Conservation (phyloP, 2,329 filamentous ascomycete species). For the Trichocomaceae sp. region DNA sequence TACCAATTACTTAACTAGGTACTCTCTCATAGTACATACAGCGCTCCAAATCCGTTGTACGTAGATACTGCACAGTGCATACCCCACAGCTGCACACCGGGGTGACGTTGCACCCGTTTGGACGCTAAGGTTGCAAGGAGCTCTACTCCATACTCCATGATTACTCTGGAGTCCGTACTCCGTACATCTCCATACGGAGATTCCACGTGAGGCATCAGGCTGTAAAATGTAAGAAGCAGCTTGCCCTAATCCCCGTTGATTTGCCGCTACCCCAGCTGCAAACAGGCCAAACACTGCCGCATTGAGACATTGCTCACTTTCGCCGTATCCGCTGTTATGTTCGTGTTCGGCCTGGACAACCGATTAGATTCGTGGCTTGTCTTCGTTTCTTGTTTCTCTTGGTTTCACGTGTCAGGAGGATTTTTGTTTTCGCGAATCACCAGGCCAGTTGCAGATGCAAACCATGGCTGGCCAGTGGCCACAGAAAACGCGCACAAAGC, state of each 20-base stretch:
- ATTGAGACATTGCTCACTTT: neutral
- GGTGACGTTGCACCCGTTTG: slow-evolving; percentile 5
- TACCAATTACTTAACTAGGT: no score
- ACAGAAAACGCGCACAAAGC: neutral
- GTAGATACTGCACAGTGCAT: neutral
- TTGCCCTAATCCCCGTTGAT: neutral
- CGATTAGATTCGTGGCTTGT: neutral
- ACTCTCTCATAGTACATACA: neutral
- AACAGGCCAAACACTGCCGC: neutral
- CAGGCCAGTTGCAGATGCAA: neutral
- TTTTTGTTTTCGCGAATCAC: neutral
- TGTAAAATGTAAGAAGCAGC: neutral
- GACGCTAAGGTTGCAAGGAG: slow-evolving; percentile 1
- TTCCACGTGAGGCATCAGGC: neutral
- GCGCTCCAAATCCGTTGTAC: neutral
- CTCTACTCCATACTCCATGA: neutral
- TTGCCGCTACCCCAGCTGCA: neutral
- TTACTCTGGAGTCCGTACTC: neutral
- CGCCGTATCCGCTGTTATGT: no score
- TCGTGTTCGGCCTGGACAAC: no score
- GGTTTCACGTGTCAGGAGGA: neutral
- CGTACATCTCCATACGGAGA: no score
- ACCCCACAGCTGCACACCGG: neutral
- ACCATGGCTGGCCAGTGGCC: neutral
- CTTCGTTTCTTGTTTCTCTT: neutral